phyloP scores from a whole-genome alignment of 257 asterid genomes.

The Avicennia marina region DNA sequence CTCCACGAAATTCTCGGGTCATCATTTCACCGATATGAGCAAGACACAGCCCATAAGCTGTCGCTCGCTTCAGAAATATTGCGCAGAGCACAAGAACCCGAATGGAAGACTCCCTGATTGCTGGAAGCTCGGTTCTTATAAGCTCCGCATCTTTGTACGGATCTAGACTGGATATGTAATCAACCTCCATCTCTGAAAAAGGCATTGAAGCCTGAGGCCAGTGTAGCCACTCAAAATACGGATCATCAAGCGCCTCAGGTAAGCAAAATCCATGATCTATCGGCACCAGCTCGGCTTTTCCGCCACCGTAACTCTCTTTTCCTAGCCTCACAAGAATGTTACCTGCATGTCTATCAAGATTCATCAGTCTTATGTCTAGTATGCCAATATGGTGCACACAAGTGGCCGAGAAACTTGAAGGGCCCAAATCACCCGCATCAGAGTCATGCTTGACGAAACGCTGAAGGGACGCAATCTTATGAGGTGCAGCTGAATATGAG shows the following conservation, averaged over 20 bases:
- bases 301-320: conserved; percentile 38
- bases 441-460: conserved; percentile 67
- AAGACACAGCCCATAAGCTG: conserved; percentile 59
- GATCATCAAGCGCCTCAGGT: conserved; percentile 90
- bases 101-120: conserved; percentile 66
- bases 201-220: conserved; percentile 95
- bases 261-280: conserved; percentile 94
- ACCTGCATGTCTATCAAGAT: conserved; percentile 95
- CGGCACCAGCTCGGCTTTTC: conserved; percentile 74
- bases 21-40: conserved; percentile 91
- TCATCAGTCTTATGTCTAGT: conserved; percentile 75
- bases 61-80: conserved; percentile 62
- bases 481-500: conserved; percentile 30
- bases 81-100: conserved; percentile 84
- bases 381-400: conserved; percentile 83
- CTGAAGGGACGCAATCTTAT: conserved; percentile 76
- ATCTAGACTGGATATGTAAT: conserved; percentile 62
- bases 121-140: conserved; percentile 59
- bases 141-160: conserved; percentile 76
- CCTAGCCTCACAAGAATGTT: conserved; percentile 75
- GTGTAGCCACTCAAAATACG: conserved; percentile 93
- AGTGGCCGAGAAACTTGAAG: conserved; percentile 78
- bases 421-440: conserved; percentile 91
- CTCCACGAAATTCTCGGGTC: conserved; percentile 70
- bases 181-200: conserved; percentile 70